These are phyloP conservation scores for Sugiyamaella boreocaroliniensis DNA, from an alignment of 805 yeast species.

Conservation along the genomic window DNA sequence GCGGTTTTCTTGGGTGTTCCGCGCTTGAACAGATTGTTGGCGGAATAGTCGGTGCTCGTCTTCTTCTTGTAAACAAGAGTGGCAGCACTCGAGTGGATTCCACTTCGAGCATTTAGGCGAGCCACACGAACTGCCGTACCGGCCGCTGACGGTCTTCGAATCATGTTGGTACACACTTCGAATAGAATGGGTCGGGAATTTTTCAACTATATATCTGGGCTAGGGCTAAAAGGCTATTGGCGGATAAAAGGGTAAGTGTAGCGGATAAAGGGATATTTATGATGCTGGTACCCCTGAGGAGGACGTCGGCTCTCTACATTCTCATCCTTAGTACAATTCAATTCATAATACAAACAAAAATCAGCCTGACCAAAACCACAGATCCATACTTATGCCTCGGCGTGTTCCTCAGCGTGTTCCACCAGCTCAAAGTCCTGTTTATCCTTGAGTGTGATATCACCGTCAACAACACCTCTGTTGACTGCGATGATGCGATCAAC, in stretches of 20 bases:
- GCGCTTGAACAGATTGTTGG: conserved; percentile 17
- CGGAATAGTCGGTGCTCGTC: conserved; percentile 5
- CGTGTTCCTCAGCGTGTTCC: neutral
- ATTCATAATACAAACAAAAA: too few species aligned
- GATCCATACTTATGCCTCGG: neutral
- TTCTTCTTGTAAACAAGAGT: conserved; percentile 12
- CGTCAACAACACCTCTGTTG: neutral
- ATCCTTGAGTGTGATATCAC: neutral
- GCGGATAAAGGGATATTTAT: too few species aligned
- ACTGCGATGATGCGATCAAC: conserved; percentile 8
- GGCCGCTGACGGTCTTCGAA: neutral
- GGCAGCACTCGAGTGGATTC: conserved; percentile 7
- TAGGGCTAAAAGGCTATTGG: neutral
- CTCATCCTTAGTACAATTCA: too few species aligned
- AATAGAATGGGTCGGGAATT: neutral
- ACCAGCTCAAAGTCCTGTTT: neutral
- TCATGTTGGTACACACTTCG: neutral
- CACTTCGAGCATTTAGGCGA: neutral
- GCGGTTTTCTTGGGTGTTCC: conserved; percentile 19
- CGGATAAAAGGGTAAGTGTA: too few species aligned
- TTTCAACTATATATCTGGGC: neutral
- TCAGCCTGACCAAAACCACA: too few species aligned
- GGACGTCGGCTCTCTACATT: too few species aligned
- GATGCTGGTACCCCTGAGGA: too few species aligned
- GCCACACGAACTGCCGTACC: neutral